Percentiles rank a stretch among this genome's conserved stretches.
Evolutionary conservation across 129 eudicot genomes (phyloP).

Genomic region (Deinandra increscens): DNA sequence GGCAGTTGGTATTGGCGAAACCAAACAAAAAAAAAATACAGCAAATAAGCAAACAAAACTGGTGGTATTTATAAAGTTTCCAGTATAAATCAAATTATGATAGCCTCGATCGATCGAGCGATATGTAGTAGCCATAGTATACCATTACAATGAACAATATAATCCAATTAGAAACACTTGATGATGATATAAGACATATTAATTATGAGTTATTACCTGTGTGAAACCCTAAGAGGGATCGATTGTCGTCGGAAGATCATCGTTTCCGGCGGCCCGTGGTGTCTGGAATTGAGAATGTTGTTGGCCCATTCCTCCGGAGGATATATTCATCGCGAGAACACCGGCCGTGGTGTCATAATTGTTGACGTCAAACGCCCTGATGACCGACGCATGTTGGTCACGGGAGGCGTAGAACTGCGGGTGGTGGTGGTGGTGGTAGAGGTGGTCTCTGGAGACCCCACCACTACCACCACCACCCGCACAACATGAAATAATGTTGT

Average conservation of each 20-base stretch:
- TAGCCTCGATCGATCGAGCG: slow-evolving; percentile 14
- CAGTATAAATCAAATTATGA: slow-evolving; percentile 27
- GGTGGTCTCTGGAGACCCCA: slow-evolving; percentile 38
- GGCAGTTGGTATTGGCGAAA: slow-evolving; percentile 31
- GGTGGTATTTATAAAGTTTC: slow-evolving; percentile 24
- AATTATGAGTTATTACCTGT: slow-evolving; percentile 28
- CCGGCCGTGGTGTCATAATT: slow-evolving; percentile 46
- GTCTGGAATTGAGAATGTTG: slow-evolving; percentile 59
- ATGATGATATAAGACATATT: too few species aligned
- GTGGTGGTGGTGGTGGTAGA: slow-evolving; percentile 50
- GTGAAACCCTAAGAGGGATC: slow-evolving; percentile 55
- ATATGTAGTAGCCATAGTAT: slow-evolving; percentile 27
- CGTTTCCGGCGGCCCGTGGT: slow-evolving; percentile 44
- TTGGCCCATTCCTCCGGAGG: slow-evolving; percentile 48
- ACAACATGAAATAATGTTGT: slow-evolving; percentile 34
- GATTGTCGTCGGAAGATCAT: slow-evolving; percentile 52
- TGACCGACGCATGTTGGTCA: slow-evolving; percentile 41
- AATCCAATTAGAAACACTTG: slow-evolving; percentile 21
- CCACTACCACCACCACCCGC: too few species aligned
- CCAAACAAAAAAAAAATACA: slow-evolving; percentile 25
- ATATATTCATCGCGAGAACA: slow-evolving; percentile 63
- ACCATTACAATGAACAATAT: slow-evolving; percentile 34
- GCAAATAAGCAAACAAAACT: slow-evolving; percentile 14
- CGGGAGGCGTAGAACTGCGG: slow-evolving; percentile 51
- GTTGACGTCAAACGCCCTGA: slow-evolving; percentile 48